A percentile compares a stretch with the other conserved stretches of the same genome.
Evolutionary conservation across 2,329 filamentous ascomycete genomes (phyloP).

Genomic region (Cladosporium colombiae): DNA sequence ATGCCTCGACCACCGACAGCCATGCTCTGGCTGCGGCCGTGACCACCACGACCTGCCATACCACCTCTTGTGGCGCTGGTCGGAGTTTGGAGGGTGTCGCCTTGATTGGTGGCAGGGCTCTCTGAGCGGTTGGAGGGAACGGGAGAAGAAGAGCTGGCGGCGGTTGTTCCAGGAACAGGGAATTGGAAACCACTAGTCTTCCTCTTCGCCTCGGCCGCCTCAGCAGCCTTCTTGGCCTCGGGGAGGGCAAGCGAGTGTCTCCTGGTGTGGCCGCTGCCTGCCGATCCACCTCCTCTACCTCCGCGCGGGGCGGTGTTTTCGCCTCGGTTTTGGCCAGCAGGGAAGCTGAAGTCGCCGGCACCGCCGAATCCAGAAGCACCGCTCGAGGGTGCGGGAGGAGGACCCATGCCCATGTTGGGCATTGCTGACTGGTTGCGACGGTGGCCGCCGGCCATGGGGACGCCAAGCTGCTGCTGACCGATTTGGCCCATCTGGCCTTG

Average conservation of each 20-base stretch:
- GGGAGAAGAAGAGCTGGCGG: conserved; percentile 52
- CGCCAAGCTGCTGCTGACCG: conserved; percentile 59
- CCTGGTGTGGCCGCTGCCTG: conserved; percentile 79
- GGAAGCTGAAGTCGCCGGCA: conserved; percentile 70
- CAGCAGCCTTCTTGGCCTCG: conserved; percentile 96
- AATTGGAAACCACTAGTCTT: conserved; percentile 95
- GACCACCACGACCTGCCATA: conserved; percentile 47
- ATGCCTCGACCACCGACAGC: conserved; percentile 71
- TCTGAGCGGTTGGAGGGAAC: conserved; percentile 54
- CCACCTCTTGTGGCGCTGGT: conserved; percentile 36
- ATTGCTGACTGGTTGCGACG: conserved; percentile 97
- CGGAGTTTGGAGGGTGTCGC: conserved; percentile 21
- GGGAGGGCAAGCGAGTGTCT: conserved; percentile 92
- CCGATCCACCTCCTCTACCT: conserved; percentile 69
- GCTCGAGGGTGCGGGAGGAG: conserved; percentile 76
- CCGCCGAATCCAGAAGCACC: conserved; percentile 69
- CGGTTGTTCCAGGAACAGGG: conserved; percentile 68
- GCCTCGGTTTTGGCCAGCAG: conserved; percentile 26
- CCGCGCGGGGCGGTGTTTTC: conserved; percentile 66
- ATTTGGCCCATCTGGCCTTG: conserved; percentile 64
- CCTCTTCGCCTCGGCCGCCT: conserved; percentile 93
- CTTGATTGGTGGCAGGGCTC: conserved; percentile 56
- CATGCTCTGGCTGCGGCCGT: conserved; percentile 85
- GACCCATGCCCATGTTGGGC: conserved; percentile 88
- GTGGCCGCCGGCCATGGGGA: conserved; percentile 73